These are phyloP conservation scores for Ascomycota sp. DNA, from an alignment of 2,329 filamentous ascomycete genomes.

Conservation along the genomic window DNA sequence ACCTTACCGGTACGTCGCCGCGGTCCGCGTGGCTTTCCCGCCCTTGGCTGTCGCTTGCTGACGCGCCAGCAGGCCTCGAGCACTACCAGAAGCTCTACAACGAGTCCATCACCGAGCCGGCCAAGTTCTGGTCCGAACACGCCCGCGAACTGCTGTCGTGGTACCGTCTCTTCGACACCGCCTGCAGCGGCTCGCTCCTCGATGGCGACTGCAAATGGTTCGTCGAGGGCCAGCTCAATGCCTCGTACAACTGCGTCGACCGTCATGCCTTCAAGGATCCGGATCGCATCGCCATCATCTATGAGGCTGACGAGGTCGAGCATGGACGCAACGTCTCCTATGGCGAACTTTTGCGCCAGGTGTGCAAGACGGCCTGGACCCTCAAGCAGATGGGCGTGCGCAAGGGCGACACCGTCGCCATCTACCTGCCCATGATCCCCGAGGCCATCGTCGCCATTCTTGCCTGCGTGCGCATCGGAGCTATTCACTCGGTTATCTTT, in stretches of 20 bases:
- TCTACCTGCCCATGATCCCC: conserved; percentile 98
- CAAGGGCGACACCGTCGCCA: conserved; percentile 92
- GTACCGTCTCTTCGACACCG: conserved; percentile 81
- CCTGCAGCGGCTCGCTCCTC: conserved; percentile 53
- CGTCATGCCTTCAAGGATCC: conserved; percentile 92
- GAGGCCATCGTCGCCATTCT: conserved; percentile 84
- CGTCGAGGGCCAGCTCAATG: conserved; percentile 79
- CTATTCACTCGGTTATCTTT: conserved; percentile 93
- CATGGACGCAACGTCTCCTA: conserved; percentile 87
- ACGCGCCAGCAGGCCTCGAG: conserved; percentile 28
- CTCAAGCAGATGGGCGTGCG: conserved; percentile 89
- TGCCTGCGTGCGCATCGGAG: conserved; percentile 79
- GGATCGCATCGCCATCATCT: conserved; percentile 87
- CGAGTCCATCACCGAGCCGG: conserved; percentile 75
- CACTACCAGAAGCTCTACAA: conserved; percentile 50
- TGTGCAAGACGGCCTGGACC: conserved; percentile 69
- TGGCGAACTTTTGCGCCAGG: conserved; percentile 76
- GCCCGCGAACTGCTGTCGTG: conserved; percentile 82
- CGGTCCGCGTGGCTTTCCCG: background rate
- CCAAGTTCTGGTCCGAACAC: conserved; percentile 73
- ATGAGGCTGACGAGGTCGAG: conserved; percentile 80
- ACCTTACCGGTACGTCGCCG: conserved; percentile 35
- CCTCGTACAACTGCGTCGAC: conserved; percentile 93
- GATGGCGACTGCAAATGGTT: conserved; percentile 90
- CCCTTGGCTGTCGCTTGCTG: no score